Conservation (phyloP, 176 grass and related monocot species). For the Cenchrus americanus region DNA sequence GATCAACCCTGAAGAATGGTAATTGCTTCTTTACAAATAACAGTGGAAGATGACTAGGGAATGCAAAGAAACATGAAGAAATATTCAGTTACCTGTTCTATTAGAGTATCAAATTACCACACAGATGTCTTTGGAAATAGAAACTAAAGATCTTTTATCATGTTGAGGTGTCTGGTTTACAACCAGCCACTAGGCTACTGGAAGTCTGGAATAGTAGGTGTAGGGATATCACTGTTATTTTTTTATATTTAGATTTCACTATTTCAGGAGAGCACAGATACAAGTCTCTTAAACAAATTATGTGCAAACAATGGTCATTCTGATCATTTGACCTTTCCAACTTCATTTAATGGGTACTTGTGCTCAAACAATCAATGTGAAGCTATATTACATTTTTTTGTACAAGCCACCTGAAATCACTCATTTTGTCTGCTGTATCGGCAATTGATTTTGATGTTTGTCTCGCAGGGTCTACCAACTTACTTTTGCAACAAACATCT, state of each 20-base stretch:
- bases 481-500: slow-evolving; percentile 55
- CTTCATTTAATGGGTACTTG: background rate
- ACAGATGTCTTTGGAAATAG: background rate
- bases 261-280: background rate
- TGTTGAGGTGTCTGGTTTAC: background rate
- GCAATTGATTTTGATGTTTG: slow-evolving; percentile 11
- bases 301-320: background rate
- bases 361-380: background rate
- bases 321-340: background rate
- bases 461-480: slow-evolving; percentile 40
- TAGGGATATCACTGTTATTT: background rate
- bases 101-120: slow-evolving; percentile 5
- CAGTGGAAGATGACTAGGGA: background rate
- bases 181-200: background rate
- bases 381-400: background rate
- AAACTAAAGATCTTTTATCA: slow-evolving; percentile 12
- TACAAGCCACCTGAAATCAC: background rate
- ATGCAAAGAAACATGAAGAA: background rate
- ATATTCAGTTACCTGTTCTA: background rate
- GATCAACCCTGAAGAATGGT: background rate
- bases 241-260: background rate
- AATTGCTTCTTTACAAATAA: background rate
- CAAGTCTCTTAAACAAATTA: background rate
- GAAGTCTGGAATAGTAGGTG: background rate
- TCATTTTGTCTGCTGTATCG: background rate